Conservation (phyloP, 495 filamentous ascomycete species). For the Mycothermus thermophilus region DNA sequence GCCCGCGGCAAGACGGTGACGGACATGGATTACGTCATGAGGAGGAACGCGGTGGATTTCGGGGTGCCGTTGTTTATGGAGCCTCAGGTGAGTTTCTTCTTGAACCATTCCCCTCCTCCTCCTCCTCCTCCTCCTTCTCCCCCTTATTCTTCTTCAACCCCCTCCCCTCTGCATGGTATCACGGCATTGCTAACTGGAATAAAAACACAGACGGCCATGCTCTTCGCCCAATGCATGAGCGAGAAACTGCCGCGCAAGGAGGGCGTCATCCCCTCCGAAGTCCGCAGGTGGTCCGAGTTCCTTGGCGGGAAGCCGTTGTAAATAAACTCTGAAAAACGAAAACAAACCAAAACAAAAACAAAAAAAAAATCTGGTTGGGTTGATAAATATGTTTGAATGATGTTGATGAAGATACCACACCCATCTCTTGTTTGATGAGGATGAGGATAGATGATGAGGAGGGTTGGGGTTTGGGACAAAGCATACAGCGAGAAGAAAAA, state of each 20-base stretch:
- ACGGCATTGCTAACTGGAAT: not conserved
- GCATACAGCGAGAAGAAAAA: too few species aligned
- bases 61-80: conserved; percentile 98
- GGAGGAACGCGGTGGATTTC: conserved; percentile 95
- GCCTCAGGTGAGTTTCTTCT: conserved; percentile 64
- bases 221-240: conserved; percentile 92
- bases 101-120: not conserved
- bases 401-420: too few species aligned
- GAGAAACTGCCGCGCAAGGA: conserved; percentile 77
- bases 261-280: conserved; percentile 77
- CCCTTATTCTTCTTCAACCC: not conserved
- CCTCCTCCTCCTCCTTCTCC: conserved; percentile 3
- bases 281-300: conserved; percentile 88
- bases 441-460: too few species aligned
- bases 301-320: conserved; percentile 83
- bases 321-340: conserved; percentile 17
- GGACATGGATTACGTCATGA: conserved; percentile 97
- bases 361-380: too few species aligned
- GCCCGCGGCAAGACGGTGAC: conserved; percentile 67
- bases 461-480: too few species aligned
- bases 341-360: too few species aligned
- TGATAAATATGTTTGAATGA: too few species aligned
- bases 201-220: conserved; percentile 78
- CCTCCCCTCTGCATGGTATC: not conserved
- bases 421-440: too few species aligned